phyloP scores from a whole-genome alignment of 192 early-diverging fungal species.

The Phycomyces nitens region DNA sequence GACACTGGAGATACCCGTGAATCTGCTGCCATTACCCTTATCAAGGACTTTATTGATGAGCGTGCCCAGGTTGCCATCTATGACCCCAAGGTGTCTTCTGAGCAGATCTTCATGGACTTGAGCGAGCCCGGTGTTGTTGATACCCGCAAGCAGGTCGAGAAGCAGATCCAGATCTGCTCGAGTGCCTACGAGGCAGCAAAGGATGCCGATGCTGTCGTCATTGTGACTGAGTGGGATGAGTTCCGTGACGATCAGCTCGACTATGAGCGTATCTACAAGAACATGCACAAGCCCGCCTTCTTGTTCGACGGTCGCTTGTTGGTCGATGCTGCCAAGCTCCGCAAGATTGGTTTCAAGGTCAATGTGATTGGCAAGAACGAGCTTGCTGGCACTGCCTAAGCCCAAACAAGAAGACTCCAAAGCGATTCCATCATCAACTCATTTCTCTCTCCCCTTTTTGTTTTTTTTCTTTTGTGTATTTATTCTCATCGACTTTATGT shows the following conservation, averaged over 20 bases:
- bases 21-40: slow-evolving; percentile 84
- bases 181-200: slow-evolving; percentile 68
- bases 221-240: slow-evolving; percentile 90
- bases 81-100: slow-evolving; percentile 80
- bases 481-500: no score
- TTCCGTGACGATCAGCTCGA: slow-evolving; percentile 67
- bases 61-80: slow-evolving; percentile 75
- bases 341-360: slow-evolving; percentile 76
- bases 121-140: slow-evolving; percentile 52
- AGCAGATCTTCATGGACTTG: slow-evolving; percentile 70
- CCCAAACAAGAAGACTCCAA: not conserved
- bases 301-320: slow-evolving; percentile 90
- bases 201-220: slow-evolving; percentile 72
- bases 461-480: no score
- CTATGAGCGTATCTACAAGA: slow-evolving; percentile 59
- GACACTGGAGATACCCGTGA: slow-evolving; percentile 92
- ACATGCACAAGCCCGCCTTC: slow-evolving; percentile 82
- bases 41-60: slow-evolving; percentile 73
- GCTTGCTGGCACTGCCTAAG: slow-evolving; percentile 19
- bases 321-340: slow-evolving; percentile 60
- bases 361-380: slow-evolving; percentile 63
- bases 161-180: slow-evolving; percentile 56
- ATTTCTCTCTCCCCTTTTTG: no score
- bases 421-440: no score
- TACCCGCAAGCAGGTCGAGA: slow-evolving; percentile 47